Base-by-base conservation (phyloP, 306 rosid species). In the Arachis hypogaea region DNA sequence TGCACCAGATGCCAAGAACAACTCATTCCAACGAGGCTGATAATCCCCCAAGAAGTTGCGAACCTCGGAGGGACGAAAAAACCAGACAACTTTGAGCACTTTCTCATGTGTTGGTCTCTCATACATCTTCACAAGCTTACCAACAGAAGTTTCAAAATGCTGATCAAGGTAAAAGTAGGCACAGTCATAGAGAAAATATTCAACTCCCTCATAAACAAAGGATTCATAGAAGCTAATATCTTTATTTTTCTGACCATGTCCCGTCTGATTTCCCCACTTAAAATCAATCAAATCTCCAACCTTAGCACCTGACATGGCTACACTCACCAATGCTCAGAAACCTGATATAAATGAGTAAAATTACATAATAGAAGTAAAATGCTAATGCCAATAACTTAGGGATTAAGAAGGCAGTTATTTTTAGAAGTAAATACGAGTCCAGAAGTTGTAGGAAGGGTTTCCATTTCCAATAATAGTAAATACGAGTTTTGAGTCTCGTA, bases 1-100 rank as follows among this genome's bases (percentile, higher is more conserved):
- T 6, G 42, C 41, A 3, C 95, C 97, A 65, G 91, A 84, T 0
- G 91, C 91, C 68, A 91, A 78, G 71, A 91, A 82, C 63, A 91
- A 60, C 82, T 91, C 97, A 29, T 89, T 85, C 90, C 89, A 86
- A 11, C 12, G 3, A 0, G 95, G 90, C 28, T 56, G 44, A 18
- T 61, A 72, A n/a, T 46, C 65, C 50, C 74, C 80, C 36, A 85
- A 14, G 43, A 50, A 74, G n/a, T 59, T 4, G 0, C 85, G 75
- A 61, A 91, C 70, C 1, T 85, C 97, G 5, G 7, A 0, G 11
- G 97, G 97, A 3, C 95, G 92, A 29, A 82, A 11, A 66, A 89
- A 82, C 89, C 90, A 78, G 59, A 89, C 73, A 3, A 87, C 78
- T 73, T 12, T 81, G 8, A 81, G 77, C 75, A 62, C 54, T 86